Conservation (phyloP, 2,329 filamentous ascomycete species). For the Colletotrichum endophyticum region DNA sequence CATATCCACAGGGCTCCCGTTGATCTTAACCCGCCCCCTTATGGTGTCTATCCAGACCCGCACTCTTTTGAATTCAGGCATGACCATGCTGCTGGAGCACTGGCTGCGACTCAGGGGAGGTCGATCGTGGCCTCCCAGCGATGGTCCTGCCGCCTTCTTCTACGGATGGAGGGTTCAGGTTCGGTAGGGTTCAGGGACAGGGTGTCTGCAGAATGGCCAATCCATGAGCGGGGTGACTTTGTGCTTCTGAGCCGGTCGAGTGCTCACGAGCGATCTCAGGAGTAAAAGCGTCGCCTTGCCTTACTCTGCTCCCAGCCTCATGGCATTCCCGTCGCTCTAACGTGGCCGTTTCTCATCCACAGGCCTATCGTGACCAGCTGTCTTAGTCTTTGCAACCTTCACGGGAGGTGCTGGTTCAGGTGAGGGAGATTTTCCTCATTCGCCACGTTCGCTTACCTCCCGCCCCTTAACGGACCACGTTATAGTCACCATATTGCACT, state of each 20-base stretch:
- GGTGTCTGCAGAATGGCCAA: not conserved
- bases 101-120: not conserved
- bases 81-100: not conserved
- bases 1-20: not conserved
- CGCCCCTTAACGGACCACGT: not conserved
- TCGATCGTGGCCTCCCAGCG: not conserved
- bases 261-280: not conserved
- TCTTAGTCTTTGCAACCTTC: not conserved
- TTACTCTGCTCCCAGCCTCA: not conserved
- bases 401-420: not conserved
- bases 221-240: not conserved
- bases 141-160: not conserved
- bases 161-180: not conserved
- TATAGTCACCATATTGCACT: conserved; percentile 8
- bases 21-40: not conserved
- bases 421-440: not conserved
- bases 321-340: not conserved
- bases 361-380: not conserved
- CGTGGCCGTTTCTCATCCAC: not conserved
- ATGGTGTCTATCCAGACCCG: not conserved
- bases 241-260: not conserved
- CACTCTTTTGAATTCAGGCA: not conserved
- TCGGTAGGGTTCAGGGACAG: not conserved
- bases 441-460: not conserved
- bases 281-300: not conserved